Percentiles rank a stretch among this genome's conserved stretches.
phyloP scores from a whole-genome alignment of 2,329 filamentous ascomycete species.

The Lizonia empirigonia region DNA sequence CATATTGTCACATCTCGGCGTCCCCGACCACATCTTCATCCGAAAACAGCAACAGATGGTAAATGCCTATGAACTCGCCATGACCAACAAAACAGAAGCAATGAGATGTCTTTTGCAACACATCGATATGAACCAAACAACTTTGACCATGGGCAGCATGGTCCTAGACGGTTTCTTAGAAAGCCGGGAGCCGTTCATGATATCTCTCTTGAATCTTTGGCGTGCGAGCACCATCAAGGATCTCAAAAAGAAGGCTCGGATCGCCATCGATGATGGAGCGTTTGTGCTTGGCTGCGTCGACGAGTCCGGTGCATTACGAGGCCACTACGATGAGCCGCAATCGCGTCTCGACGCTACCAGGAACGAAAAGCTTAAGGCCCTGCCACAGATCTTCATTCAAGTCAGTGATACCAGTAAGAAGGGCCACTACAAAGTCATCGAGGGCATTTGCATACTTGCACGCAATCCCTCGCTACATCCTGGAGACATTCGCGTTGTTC shows the following conservation, averaged over 20 bases:
- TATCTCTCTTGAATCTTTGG: constrained; percentile 82
- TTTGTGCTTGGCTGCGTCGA: constrained; percentile 90
- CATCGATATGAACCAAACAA: constrained; percentile 85
- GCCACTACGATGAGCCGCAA: constrained; percentile 65
- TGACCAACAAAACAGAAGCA: constrained; percentile 68
- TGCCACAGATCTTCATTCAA: constrained; percentile 91
- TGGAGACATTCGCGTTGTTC: constrained; percentile 86
- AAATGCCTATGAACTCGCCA: constrained; percentile 69
- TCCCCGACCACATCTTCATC: constrained; percentile 70
- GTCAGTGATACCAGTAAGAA: constrained; percentile 64
- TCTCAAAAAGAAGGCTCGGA: constrained; percentile 89
- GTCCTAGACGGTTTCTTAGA: constrained; percentile 80
- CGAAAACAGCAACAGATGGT: constrained; percentile 72
- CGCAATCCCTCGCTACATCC: constrained; percentile 94
- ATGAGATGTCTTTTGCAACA: constrained; percentile 71
- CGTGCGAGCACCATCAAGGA: constrained; percentile 85
- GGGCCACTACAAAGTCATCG: constrained; percentile 67
- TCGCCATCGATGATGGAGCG: constrained; percentile 80
- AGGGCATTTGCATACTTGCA: constrained; percentile 80
- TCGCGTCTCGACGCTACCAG: constrained; percentile 53
- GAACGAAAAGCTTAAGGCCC: constrained; percentile 43
- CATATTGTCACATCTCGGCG: constrained; percentile 79
- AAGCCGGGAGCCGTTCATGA: constrained; percentile 76
- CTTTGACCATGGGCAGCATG: constrained; percentile 74
- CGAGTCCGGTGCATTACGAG: constrained; percentile 76